Evolutionary conservation across 306 rosid species (phyloP), one percentile per base, ranked within the genome.

Genomic region (Quercus alba): DNA sequence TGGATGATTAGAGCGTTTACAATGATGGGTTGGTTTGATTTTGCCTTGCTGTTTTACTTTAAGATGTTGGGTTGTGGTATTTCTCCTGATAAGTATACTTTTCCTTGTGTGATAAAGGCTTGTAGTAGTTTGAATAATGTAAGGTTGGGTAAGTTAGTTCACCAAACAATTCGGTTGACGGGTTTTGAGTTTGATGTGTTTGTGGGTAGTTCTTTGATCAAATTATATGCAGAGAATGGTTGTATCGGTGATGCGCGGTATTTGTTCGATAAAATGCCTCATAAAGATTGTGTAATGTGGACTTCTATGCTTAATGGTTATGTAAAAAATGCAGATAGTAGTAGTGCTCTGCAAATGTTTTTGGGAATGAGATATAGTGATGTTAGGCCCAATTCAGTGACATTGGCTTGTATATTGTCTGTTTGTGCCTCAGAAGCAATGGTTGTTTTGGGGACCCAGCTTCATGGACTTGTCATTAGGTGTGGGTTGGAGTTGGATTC

Each of bases 61-160:
- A 94, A 88, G 90, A 91, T 94, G 98, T 75, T 94, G 84, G 86
- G 88, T 21, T 59, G 84, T 81, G 83, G 86, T 52, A 73, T 85
- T 83, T 87, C 86, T 46, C 98, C 98, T 49, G 97, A 91, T 69
- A 91, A 90, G 86, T 94, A 91, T 87, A 94, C 98, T 18, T 90
- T 94, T 73, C 95, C 97, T 28, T 77, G 88, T 82, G 95, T 94
- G 59, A 81, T 94, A 73, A 94, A 91, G 73, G 94, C 97, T 52
- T 94, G 94, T 61, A 88, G 90, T 49, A 91, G 89, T 80, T 81
- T 90, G 85, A 84, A 86, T 31, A 91, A 88, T 74, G 84, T 91
- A 55, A 73, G 69, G 0, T 71, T 93, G 87, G 88, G 91, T 73
- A 90, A 72, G 88, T 70, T 75, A 66, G 87, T 94, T 84, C 92